These are phyloP conservation scores for Galerina marginata DNA, from an alignment of 768 basidiomycete genomes.

Conservation along the genomic window DNA sequence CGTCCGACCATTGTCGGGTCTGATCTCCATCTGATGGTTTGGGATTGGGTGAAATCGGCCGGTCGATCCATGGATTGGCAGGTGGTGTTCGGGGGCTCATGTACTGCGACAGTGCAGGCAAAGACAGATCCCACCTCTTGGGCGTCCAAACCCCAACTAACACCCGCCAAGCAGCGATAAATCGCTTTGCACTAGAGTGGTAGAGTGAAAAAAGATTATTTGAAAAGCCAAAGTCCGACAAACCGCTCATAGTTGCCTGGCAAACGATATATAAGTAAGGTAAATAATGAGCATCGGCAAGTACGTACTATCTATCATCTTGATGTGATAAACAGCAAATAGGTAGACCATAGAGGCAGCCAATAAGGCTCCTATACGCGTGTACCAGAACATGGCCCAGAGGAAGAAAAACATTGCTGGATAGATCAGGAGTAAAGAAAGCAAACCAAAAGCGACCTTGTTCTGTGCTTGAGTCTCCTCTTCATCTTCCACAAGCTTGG, in stretches of 20 bases:
- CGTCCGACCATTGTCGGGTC: slow-evolving; percentile 17
- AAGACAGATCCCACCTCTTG: slow-evolving; percentile 78
- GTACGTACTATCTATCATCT: slow-evolving; percentile 80
- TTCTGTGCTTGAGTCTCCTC: slow-evolving; percentile 97
- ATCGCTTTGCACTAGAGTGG: slow-evolving; percentile 73
- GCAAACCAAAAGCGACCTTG: slow-evolving; percentile 88
- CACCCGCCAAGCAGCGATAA: slow-evolving; percentile 95
- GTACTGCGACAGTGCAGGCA: slow-evolving; percentile 75
- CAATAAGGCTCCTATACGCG: slow-evolving; percentile 72
- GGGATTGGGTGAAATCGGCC: slow-evolving; percentile 28
- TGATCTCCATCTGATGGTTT: slow-evolving; percentile 19
- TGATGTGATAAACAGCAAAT: slow-evolving; percentile 85
- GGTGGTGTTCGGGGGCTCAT: slow-evolving; percentile 69
- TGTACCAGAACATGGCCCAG: slow-evolving; percentile 85
- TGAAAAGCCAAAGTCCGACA: slow-evolving; percentile 26
- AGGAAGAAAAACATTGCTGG: slow-evolving; percentile 82
- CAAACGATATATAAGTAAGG: slow-evolving; percentile 21
- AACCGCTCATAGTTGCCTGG: slow-evolving; percentile 82
- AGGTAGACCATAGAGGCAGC: slow-evolving; percentile 74
- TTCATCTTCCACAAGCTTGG: slow-evolving; percentile 78
- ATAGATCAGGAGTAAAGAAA: slow-evolving; percentile 79
- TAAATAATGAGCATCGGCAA: slow-evolving; percentile 7
- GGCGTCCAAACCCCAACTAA: slow-evolving; percentile 95
- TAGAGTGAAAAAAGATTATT: slow-evolving; percentile 2
- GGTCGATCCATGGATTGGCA: slow-evolving; percentile 74